Conservation (phyloP, 257 asterid species). For the Nicotiana sylvestris region DNA sequence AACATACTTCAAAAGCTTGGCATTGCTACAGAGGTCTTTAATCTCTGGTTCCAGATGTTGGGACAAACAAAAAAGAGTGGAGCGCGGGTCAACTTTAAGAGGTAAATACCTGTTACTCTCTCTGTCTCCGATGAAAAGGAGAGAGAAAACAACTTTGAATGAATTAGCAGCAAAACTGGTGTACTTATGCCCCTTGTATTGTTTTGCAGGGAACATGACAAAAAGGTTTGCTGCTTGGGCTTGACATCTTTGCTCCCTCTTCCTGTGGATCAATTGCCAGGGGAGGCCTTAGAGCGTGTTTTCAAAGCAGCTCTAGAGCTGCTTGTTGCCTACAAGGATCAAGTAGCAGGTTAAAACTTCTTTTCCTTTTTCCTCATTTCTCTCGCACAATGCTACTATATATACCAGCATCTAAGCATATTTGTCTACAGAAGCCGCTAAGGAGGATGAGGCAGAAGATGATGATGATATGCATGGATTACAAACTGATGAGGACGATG, state of each 20-base stretch:
- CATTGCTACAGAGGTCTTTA: constrained; percentile 81
- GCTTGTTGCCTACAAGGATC: constrained; percentile 95
- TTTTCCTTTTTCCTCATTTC: constrained; percentile 11
- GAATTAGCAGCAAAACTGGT: not conserved
- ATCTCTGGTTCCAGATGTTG: constrained; percentile 96
- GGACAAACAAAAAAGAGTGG: constrained; percentile 88
- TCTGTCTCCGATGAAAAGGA: not conserved
- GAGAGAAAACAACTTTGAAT: not conserved
- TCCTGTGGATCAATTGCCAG: constrained; percentile 84
- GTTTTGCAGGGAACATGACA: constrained; percentile 87
- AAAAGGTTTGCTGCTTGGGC: constrained; percentile 95
- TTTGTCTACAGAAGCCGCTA: constrained; percentile 55
- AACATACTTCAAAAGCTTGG: constrained; percentile 82
- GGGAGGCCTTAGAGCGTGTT: constrained; percentile 85
- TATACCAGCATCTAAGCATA: not conserved
- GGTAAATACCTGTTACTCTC: constrained; percentile 34
- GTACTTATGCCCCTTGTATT: not conserved
- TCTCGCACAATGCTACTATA: not conserved
- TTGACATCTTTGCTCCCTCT: constrained; percentile 91
- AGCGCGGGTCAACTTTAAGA: constrained; percentile 64
- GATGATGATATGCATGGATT: constrained; percentile 73
- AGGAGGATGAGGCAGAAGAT: constrained; percentile 75
- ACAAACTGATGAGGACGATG: constrained; percentile 76
- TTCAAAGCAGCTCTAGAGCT: constrained; percentile 87
- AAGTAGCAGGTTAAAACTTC: constrained; percentile 65